A percentile compares a stretch with the other conserved stretches of the same genome.
These are phyloP conservation scores for Fusarium verrucosum DNA, from an alignment of 2,329 filamentous ascomycete species.

Conservation along the genomic window DNA sequence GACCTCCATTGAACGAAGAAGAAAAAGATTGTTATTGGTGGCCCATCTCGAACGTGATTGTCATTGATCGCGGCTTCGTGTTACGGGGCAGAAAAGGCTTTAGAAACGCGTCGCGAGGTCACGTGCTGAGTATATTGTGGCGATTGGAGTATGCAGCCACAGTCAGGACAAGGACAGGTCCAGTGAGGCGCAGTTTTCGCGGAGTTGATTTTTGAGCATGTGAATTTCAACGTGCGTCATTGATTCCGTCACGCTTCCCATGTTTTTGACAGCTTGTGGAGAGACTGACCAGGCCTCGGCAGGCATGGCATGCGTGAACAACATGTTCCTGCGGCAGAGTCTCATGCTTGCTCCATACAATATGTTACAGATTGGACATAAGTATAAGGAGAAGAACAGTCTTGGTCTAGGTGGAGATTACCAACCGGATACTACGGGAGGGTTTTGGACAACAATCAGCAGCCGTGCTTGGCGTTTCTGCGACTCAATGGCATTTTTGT, in stretches of 20 bases:
- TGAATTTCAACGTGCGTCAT: slow-evolving; percentile 42
- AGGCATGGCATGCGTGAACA: background rate
- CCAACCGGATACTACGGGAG: slow-evolving; percentile 21
- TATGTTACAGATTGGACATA: background rate
- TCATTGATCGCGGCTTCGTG: slow-evolving; percentile 13
- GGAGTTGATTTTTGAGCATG: slow-evolving; percentile 36
- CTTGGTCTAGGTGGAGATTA: slow-evolving; percentile 2
- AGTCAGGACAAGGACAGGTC: background rate
- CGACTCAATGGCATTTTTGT: slow-evolving; percentile 15
- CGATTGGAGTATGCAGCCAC: background rate
- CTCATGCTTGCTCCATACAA: background rate
- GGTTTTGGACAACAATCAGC: slow-evolving; percentile 20
- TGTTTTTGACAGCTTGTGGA: slow-evolving; percentile 6
- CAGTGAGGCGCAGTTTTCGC: slow-evolving; percentile 22
- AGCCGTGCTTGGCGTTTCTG: slow-evolving; percentile 32
- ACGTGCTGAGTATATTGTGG: slow-evolving; percentile 35
- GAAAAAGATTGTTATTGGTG: slow-evolving; percentile 2
- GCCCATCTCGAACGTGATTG: background rate
- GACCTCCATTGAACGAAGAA: slow-evolving; percentile 39
- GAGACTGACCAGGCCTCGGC: background rate
- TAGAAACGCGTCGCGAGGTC: slow-evolving; percentile 45
- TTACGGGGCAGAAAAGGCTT: slow-evolving; percentile 1
- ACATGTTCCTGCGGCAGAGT: background rate
- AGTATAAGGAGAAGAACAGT: background rate
- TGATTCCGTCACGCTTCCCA: slow-evolving; percentile 21